Evolutionary conservation across 2,329 filamentous ascomycete species (phyloP), one percentile per base, ranked within the genome.

Genomic region (Emericellopsis atlantica): DNA sequence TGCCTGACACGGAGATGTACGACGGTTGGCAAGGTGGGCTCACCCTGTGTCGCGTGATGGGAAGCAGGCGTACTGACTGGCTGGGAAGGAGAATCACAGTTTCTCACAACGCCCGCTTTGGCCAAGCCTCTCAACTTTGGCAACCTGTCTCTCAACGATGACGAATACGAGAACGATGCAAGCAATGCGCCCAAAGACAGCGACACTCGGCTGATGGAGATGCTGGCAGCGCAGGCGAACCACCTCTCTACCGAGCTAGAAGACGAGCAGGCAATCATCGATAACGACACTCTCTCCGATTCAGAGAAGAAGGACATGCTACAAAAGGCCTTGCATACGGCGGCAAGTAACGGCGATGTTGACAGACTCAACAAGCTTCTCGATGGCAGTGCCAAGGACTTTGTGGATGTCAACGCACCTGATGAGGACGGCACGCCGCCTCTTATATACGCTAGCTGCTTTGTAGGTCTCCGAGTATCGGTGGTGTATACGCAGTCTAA

Each of bases 341-440:
- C 92, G 11, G 88, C 92, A 2, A 95, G 90, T 59, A 98, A 98
- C 59, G 92, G 92, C 39, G 92, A 96, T 61, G 77, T 87, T 33
- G 79, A 83, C 37, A 79, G 88, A 45, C 81, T 98, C 37, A 72
- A 75, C 48, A 81, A 79, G 54, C 72, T 98, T 33, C 66, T 96
- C 4, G 65, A 71, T 35, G 88, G 88, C 15, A 77, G 78, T 43
- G 83, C 84, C 12, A 84, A 78, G 52, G 59, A 74, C 9, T 88
- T 80, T 54, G 74, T 96, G 44, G 82, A 96, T 58, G 74, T 95
- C 49, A 85, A 98, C 61, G 79, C 81, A 43, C 75, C 85, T 11
- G 92, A 98, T 57, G 85, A 94, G 52, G 92, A 98, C 57, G 92
- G 92, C 14, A 96, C 92, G 1, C 85, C 89, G n/a, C 87, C 92